Percentiles rank a stretch among this genome's conserved stretches.
Evolutionary conservation across 2,329 filamentous ascomycete genomes (phyloP).

Genomic region (Diaporthe velutina): DNA sequence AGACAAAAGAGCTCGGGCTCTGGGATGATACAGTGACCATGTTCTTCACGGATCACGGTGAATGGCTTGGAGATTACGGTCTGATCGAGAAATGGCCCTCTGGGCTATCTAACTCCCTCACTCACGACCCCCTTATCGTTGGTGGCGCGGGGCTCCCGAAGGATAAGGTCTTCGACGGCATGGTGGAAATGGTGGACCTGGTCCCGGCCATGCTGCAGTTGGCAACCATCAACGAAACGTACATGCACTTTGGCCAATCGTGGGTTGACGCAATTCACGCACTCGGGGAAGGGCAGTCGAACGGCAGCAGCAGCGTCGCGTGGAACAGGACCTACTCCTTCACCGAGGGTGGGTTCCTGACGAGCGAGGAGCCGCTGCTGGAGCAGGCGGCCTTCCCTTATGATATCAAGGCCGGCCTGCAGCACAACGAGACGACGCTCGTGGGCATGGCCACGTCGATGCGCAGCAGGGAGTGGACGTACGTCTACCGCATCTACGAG

Average conservation of each 20-base stretch:
- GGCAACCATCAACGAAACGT: constrained; percentile 53
- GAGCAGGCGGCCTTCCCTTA: constrained; percentile 59
- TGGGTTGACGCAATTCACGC: constrained; percentile 46
- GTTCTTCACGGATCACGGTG: constrained; percentile 60
- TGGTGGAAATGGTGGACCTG: constrained; percentile 61
- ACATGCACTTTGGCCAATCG: constrained; percentile 53
- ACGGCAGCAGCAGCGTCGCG: neutral
- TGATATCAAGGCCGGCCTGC: constrained; percentile 59
- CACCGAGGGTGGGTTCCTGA: constrained; percentile 59
- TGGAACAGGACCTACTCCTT: constrained; percentile 56
- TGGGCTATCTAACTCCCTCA: constrained; percentile 55
- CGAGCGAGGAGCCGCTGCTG: constrained; percentile 58
- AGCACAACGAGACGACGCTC: constrained; percentile 57
- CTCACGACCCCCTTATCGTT: constrained; percentile 59
- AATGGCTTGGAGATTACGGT: constrained; percentile 61
- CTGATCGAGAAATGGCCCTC: constrained; percentile 64
- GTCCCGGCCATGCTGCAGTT: constrained; percentile 58
- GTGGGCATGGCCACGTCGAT: constrained; percentile 58
- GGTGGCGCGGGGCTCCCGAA: constrained; percentile 55
- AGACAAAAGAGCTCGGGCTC: constrained; percentile 49
- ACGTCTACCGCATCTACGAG: constrained; percentile 60
- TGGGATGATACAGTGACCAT: constrained; percentile 57
- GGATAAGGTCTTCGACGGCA: constrained; percentile 49
- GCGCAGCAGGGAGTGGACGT: constrained; percentile 54
- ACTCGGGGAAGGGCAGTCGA: constrained; percentile 32